Evolutionary conservation across 345 rosid species (phyloP).

Genomic region (Eutrema japonicum): DNA sequence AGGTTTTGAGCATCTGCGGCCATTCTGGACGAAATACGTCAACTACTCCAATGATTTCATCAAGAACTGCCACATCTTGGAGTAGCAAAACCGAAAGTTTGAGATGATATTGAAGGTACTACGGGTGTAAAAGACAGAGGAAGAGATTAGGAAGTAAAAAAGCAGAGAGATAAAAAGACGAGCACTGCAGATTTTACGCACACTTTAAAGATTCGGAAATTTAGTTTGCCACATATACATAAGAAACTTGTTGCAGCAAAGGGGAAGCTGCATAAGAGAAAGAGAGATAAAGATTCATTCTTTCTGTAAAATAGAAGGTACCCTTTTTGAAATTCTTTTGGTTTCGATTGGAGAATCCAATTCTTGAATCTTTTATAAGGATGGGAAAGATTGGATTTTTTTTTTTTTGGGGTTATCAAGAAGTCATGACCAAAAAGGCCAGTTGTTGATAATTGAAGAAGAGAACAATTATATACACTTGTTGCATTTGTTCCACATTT

Average conservation of each 20-base stretch:
- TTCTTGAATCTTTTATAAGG: conserved; percentile 36
- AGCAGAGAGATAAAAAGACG: conserved; percentile 28
- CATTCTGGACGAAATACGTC: conserved; percentile 93
- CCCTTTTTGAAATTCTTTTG: conserved; percentile 42
- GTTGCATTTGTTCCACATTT: conserved; percentile 28
- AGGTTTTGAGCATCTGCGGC: conserved; percentile 96
- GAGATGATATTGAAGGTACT: conserved; percentile 34
- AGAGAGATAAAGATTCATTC: conserved; percentile 38
- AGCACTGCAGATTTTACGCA: conserved; percentile 26
- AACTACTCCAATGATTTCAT: conserved; percentile 89
- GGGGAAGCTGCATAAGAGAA: conserved; percentile 33
- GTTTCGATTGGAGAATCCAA: conserved; percentile 34
- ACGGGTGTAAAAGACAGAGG: conserved; percentile 45
- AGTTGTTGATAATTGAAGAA: conserved; percentile 42
- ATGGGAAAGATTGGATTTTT: conserved; percentile 15
- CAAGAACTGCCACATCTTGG: conserved; percentile 93
- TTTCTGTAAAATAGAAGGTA: conserved; percentile 47
- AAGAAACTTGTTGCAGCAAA: conserved; percentile 37
- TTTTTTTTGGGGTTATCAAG: conserved; percentile 10
- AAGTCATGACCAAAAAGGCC: conserved; percentile 30
- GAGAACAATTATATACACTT: conserved; percentile 35
- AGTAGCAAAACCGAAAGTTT: conserved; percentile 53
- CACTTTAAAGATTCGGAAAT: conserved; percentile 24
- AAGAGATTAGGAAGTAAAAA: conserved; percentile 37
- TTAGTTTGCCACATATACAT: conserved; percentile 41